Percentiles rank a stretch among this genome's conserved stretches.
phyloP scores from a whole-genome alignment of 139 green algal species.

The Auxenochlorella pyrenoidosa region DNA sequence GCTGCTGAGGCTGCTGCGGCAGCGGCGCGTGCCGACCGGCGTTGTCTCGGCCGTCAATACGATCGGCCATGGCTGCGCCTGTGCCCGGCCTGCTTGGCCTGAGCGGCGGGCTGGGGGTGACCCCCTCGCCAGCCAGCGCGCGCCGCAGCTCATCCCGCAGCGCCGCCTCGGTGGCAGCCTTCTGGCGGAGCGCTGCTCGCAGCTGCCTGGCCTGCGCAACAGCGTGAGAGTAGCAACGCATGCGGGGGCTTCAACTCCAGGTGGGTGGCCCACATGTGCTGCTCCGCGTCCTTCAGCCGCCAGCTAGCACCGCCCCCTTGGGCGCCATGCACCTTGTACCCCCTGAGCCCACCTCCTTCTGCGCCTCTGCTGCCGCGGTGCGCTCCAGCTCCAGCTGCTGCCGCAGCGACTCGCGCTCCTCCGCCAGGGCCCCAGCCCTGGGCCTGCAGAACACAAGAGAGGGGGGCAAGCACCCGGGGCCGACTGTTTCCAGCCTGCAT shows the following conservation, averaged over 20 bases:
- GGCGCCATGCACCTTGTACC: too few species aligned
- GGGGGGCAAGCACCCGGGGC: background rate
- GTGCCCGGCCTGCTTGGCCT: too few species aligned
- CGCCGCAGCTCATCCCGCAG: constrained; percentile 33
- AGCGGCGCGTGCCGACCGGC: background rate
- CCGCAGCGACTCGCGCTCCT: constrained; percentile 21
- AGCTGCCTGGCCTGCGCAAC: constrained; percentile 24
- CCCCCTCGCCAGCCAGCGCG: constrained; percentile 1
- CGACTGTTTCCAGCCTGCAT: background rate
- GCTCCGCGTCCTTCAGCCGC: too few species aligned
- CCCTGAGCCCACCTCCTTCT: background rate
- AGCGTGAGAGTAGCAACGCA: background rate
- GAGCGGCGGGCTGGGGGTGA: background rate
- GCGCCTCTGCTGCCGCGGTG: constrained; percentile 32
- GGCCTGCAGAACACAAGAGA: background rate
- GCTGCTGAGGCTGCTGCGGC: background rate
- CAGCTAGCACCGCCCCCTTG: too few species aligned
- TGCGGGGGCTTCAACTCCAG: too few species aligned
- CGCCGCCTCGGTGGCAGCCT: constrained; percentile 1
- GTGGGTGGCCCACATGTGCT: too few species aligned
- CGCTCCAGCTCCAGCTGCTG: constrained; percentile 43
- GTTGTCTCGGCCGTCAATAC: background rate
- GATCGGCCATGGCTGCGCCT: background rate
- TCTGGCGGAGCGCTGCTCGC: background rate
- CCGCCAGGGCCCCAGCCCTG: background rate